phyloP scores from a whole-genome alignment of 2,329 filamentous ascomycete genomes.

The Diaporthe humulicola region DNA sequence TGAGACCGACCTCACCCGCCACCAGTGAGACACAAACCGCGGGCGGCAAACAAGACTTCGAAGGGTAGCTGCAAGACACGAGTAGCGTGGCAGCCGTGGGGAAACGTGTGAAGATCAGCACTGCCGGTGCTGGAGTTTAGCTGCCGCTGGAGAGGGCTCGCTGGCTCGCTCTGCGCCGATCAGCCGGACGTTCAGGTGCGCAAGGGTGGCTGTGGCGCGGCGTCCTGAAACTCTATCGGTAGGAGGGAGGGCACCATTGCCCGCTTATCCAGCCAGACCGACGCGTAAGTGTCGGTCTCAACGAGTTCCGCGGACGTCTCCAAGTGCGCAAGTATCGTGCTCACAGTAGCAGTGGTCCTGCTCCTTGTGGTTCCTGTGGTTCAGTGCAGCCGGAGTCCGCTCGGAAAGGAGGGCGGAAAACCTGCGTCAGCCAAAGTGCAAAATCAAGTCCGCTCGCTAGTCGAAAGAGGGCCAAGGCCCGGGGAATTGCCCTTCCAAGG shows the following conservation, averaged over 20 bases:
- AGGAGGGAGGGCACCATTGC: constrained; percentile 1
- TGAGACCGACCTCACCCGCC: constrained; percentile 6
- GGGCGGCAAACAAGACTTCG: constrained; percentile 5
- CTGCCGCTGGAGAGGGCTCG: background rate
- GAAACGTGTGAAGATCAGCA: background rate
- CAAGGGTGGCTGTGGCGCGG: constrained; percentile 18
- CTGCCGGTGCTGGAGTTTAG: background rate
- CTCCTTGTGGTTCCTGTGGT: background rate
- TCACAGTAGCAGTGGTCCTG: background rate
- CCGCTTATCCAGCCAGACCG: background rate
- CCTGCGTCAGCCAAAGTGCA: background rate
- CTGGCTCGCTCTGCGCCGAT: background rate
- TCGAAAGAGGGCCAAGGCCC: background rate
- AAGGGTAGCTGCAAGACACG: background rate
- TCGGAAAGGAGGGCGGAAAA: background rate
- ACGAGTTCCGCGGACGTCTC: background rate
- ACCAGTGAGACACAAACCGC: constrained; percentile 1
- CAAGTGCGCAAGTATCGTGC: constrained; percentile 1
- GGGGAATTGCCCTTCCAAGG: background rate
- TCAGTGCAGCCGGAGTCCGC: background rate
- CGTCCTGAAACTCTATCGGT: constrained; percentile 20
- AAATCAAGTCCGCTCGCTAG: constrained; percentile 1
- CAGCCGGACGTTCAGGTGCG: constrained; percentile 26
- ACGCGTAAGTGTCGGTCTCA: constrained; percentile 23
- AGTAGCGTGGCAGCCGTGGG: background rate